Base-by-base conservation (phyloP, 495 filamentous ascomycete species). In the Xylaria cubensis region DNA sequence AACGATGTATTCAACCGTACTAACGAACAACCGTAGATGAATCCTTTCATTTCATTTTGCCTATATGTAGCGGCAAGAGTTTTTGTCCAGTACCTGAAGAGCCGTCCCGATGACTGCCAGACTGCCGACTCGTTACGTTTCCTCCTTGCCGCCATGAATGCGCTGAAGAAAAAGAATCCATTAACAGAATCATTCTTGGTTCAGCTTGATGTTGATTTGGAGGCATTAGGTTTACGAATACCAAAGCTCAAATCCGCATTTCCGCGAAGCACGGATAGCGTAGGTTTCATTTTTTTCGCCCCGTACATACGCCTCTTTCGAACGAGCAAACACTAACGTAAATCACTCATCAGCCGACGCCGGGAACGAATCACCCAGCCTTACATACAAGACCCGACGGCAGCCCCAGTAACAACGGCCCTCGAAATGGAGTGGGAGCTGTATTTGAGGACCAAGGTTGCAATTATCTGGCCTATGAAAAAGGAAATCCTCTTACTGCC, bases 21-120 rank as follows among this genome's bases (percentile, higher is more conserved):
- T 61, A 34, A 41, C 9, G 39, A 44, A 62, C 29, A n/a, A 39
- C 44, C 15, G 21, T 77, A 98, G 96, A 93, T 97, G 90, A 97
- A 97, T 74, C 95, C 96, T 0, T 98, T 97, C 78, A 92, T 96
- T 74, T 93, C 95, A 3, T 99, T 98, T 81, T 97, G 94, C 75
- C 85, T 99, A 50, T 99, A 98, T 78, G 94, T 98, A 39, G 90
- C 95, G 10, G 94, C 96, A 51, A 89, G 96, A 17, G 97, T 98
- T 2, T 98, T 98, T 74, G 93, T 98, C 12, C 95, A 98, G 77
- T 97, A 97, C 76, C 85, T 98, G 5, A 98, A 96, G 81, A 94
- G 91, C 51, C 87, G 90, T 21, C 94, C 95, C 7, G 90, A 95
- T 51, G 97, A 98, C 76, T 89, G 90, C 64, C 92, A 94, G 70